Evolutionary conservation across 116 monocot genomes (phyloP), one percentile per base, ranked within the genome.

Genomic region (Dioscorea cayenensis): DNA sequence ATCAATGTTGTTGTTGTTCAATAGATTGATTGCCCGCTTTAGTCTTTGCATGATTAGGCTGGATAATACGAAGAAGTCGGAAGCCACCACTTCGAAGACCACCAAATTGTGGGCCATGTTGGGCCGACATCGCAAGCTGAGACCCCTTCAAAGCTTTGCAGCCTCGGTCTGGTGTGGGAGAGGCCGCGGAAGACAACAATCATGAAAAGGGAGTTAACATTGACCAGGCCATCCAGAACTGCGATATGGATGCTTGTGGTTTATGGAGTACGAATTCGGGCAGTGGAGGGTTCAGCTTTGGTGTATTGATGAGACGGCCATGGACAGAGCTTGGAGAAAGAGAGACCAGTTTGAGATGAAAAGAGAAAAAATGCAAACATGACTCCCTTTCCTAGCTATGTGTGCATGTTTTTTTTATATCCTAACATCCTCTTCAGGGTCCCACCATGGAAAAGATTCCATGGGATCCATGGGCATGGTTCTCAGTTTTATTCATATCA

Each of bases 141-240:
- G 63, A 64, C 72, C 65, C 60, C 50, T 49, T 66, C 75, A 28
- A 85, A 77, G 55, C 80, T 80, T 21, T 71, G 73, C 71, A 81
- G 74, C 14, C 84, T 77, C 13, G 77, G 84, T 17, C 74, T 60
- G 6, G 80, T 71, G 8, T 77, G 59, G 23, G 84, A 84, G 2
- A 84, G 84, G 3, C 80, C 84, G 22, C 80, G 74, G 71, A 84
- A 84, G 27, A 84, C 80, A 36, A 80, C 84, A 58, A 84, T 77
- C 35, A 80, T 84, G 80, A 84, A 80, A 27, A 84, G 77, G 1
- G 84, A 84, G 84, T 84, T 84, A 36, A 80, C 84, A 74, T 80
- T 84, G 16, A 83, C 83, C 67, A 83, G 59, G 9, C 76, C 83
- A 36, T 84, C 79, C 63, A 84, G 73, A 11, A 79, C 79, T 10